These are phyloP conservation scores for Oehlia diaphana DNA, from an alignment of 192 early-diverging fungal genomes.

Conservation along the genomic window DNA sequence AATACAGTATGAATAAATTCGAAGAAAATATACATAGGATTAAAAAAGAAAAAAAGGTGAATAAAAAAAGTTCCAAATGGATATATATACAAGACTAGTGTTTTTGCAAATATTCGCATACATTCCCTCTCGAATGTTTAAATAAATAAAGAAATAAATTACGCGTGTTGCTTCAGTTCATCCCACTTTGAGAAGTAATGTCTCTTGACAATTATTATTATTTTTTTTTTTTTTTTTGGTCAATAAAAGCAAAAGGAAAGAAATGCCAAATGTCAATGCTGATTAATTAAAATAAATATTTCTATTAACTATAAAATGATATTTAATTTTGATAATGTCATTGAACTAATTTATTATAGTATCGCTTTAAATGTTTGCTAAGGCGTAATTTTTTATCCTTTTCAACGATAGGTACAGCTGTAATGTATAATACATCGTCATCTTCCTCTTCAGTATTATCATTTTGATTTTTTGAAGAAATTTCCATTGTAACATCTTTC, in stretches of 20 bases:
- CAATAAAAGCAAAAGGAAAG: background rate
- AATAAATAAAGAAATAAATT: background rate
- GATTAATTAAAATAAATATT: background rate
- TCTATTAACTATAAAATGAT: background rate
- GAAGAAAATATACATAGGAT: background rate
- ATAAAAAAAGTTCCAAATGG: background rate
- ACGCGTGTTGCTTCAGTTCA: background rate
- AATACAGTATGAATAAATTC: no score
- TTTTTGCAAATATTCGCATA: background rate
- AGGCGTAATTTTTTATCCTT: slow-evolving; percentile 2
- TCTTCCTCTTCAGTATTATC: background rate
- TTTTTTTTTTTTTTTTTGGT: background rate
- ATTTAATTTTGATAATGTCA: background rate
- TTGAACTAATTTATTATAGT: slow-evolving; percentile 8
- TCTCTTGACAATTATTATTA: background rate
- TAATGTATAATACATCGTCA: background rate
- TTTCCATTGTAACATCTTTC: background rate
- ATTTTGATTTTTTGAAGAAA: background rate
- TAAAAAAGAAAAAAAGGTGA: background rate
- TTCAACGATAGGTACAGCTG: background rate
- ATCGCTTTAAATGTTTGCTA: slow-evolving; percentile 4
- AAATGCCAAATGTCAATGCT: background rate
- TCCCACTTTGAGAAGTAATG: background rate
- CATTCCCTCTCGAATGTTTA: background rate
- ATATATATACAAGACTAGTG: background rate